Evolutionary conservation across 371 early-diverging fungal species (phyloP).

Genomic region (Thermomucor indicae-seudaticae): DNA sequence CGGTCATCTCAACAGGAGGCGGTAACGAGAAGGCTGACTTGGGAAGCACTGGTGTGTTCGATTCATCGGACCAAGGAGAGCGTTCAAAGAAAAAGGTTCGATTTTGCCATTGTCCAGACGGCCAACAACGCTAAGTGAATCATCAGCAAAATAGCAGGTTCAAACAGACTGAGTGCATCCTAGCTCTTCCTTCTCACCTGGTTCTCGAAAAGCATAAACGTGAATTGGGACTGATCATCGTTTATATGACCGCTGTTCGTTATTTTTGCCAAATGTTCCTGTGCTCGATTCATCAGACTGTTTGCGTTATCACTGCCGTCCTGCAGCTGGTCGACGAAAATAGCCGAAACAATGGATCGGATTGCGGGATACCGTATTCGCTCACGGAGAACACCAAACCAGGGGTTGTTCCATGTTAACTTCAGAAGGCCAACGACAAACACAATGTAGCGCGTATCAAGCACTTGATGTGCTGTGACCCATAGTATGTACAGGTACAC

Average conservation of each 20-base stretch:
- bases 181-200: constrained; percentile 4
- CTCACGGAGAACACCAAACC: neutral
- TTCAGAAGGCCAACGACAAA: constrained; percentile 5
- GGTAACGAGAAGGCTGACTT: constrained; percentile 10
- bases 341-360: constrained; percentile 5
- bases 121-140: constrained; percentile 8
- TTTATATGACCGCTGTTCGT: too few species aligned
- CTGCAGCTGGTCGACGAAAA: constrained; percentile 8
- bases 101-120: constrained; percentile 13
- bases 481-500: constrained; percentile 12
- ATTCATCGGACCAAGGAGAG: constrained; percentile 14
- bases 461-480: constrained; percentile 13
- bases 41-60: constrained; percentile 1
- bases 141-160: neutral
- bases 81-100: constrained; percentile 3
- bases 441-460: constrained; percentile 10
- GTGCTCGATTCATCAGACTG: too few species aligned
- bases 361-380: constrained; percentile 3
- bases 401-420: constrained; percentile 10
- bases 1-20: neutral
- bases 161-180: neutral
- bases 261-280: too few species aligned
- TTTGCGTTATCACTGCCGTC: neutral
- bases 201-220: constrained; percentile 13
- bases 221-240: constrained; percentile 5